Base-by-base conservation (phyloP, 2,329 filamentous ascomycete species). In the Diaporthe eres region DNA sequence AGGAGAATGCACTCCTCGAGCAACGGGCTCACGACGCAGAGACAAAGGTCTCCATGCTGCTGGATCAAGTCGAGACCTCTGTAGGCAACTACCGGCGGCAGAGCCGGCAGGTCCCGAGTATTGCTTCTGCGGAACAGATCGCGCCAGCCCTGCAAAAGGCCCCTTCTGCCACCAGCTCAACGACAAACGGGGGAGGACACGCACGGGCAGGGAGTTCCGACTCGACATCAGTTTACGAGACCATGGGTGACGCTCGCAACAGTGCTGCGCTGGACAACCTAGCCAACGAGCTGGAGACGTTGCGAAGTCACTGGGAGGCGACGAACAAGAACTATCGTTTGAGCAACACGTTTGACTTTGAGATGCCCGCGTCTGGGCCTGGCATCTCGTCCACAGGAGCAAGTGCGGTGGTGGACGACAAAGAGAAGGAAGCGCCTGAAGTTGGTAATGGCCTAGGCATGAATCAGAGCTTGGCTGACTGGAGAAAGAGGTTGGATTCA, bases 301-400 rank as follows among this genome's bases (percentile, higher is more conserved):
- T 99, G 65, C 92, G 96, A 71, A 94, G 89, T 71, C 96, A 98
- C 81, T 99, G 97, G 97, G 95, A 98, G 85, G 95, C 93, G 53
- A 98, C 95, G 17, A 98, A 96, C 86, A 97, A 97, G 85, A 97
- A 95, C 81, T 98, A 98, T 84, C 93, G 97, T 34, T 87, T 98
- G 60, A 98, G 95, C 84, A 96, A 93, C 81, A 92, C 94, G 71
- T 97, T 98, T 80, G 96, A 98, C 82, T 96, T 97, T 80, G 96
- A 98, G 74, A 73, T 79, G 25, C 72, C 74, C 47, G 60, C 65
- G 22, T 60, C 71, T 17, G 55, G 74, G 58, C 47, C 74, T 55
- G 74, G 78, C 51, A 71, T 70, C 22, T 70, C 65, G 28, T 70
- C 65, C 8, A 25, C 65, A 22, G 65, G 73, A 8, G 58, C 68